phyloP scores from a whole-genome alignment of 176 grass and related monocot genomes.

The Dactylis glomerata region DNA sequence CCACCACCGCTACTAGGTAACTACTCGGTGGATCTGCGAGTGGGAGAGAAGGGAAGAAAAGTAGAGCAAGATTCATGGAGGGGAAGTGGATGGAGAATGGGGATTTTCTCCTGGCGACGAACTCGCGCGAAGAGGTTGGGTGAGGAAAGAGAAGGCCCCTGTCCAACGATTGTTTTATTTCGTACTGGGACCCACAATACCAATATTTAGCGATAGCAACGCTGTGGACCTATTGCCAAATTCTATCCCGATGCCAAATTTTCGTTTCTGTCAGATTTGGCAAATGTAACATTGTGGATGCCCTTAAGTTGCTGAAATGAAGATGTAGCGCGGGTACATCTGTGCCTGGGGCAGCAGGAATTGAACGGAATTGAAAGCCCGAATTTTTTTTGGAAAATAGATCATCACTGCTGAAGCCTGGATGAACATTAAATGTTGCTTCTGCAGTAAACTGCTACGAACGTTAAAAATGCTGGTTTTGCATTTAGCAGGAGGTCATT shows the following conservation, averaged over 20 bases:
- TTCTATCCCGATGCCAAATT: too few relatives aligned
- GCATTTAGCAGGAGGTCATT: not conserved
- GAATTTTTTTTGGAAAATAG: not conserved
- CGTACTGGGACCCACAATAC: too few relatives aligned
- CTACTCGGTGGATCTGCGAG: not conserved
- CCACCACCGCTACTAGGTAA: too few relatives aligned
- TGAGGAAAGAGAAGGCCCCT: too few relatives aligned
- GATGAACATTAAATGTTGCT: constrained; percentile 27
- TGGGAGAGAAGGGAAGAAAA: not conserved
- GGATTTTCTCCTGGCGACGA: too few relatives aligned
- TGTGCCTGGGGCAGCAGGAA: constrained; percentile 18
- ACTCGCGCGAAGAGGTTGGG: too few relatives aligned
- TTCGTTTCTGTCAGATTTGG: too few relatives aligned
- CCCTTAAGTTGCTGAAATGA: constrained; percentile 21
- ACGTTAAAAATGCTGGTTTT: not conserved
- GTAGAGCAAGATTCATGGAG: not conserved
- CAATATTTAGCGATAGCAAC: too few relatives aligned
- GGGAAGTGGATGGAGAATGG: not conserved
- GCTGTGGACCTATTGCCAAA: too few relatives aligned
- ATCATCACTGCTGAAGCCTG: constrained; percentile 14
- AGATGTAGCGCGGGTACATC: not conserved
- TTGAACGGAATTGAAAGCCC: constrained; percentile 33
- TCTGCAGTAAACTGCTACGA: not conserved
- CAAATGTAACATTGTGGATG: too few relatives aligned
- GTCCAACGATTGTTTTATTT: too few relatives aligned